Evolutionary conservation across 805 yeast species (phyloP), one percentile per base, ranked within the genome.

Genomic region (Lipomyces starkeyi): DNA sequence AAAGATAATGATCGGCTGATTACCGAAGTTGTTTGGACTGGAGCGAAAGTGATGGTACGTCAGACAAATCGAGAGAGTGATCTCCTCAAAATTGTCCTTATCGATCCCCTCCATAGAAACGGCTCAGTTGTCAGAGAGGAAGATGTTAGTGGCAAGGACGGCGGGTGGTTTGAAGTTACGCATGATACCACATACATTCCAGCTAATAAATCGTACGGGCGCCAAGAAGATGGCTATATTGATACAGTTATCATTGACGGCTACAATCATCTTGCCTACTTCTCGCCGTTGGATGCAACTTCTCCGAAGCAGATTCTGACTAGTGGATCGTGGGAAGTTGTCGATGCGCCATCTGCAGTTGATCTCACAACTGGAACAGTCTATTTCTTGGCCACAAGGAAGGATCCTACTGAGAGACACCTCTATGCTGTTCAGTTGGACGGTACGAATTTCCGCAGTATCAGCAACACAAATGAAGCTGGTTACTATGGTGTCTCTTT

Each of bases 281-380:
- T 87, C 76, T 81, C 91, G 1, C 95, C 97, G 4, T 86, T 92
- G 1, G 81, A 83, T 32, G 77, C 88, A 4, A 70, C 86, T 0
- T 78, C 79, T 17, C 91, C 91, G 2, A 72, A 73, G 59, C 74
- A 74, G 2, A 76, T 89, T 27, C 83, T 97, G 59, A 91, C 95
- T 0, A 66, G 78, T 2, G 99, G 99, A 6, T 79, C 84, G 0
- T 95, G 97, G 97, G 99, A 95, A 78, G 97, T 95, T n/a, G 90
- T 86, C 34, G 84, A 82, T 69, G 93, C 91, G 1, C 87, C 90
- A 1, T 80, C 88, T 1, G 73, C 78, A 2, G 78, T 79, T 47
- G 81, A 78, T 68, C 82, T 85, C 54, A 85, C 85, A 52, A 76
- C 81, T 13, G 88, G 89, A 75, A 72, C 73, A 6, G 82, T 87